Percentiles rank a stretch among this genome's conserved stretches.
Conservation (phyloP, 2,329 filamentous ascomycete species). For the Ilyonectria robusta region DNA sequence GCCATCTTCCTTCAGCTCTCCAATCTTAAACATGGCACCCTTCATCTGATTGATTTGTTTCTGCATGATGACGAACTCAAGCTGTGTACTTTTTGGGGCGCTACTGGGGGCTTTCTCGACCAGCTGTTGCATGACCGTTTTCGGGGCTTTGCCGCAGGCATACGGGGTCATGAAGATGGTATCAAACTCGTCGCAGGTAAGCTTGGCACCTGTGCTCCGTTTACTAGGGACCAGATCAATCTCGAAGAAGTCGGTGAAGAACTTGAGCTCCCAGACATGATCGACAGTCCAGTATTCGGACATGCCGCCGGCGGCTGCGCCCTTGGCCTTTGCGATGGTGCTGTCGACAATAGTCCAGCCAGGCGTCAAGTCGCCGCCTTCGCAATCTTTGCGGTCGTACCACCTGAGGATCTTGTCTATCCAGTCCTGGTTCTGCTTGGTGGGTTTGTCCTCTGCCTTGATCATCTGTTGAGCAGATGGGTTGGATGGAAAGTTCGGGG, state of each 20-base stretch:
- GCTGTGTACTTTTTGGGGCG: neutral
- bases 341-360: conserved; percentile 8
- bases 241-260: conserved; percentile 25
- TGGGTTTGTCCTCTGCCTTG: conserved; percentile 1
- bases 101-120: neutral
- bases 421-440: neutral
- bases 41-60: conserved; percentile 21
- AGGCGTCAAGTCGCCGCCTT: neutral
- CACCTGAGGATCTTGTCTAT: conserved; percentile 7
- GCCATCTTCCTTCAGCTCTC: neutral
- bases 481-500: conserved; percentile 18
- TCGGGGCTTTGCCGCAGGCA: neutral
- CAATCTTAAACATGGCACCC: conserved; percentile 25
- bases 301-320: neutral
- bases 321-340: neutral
- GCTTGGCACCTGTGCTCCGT: neutral
- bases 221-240: neutral
- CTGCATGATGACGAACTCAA: conserved; percentile 22
- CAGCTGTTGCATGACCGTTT: neutral
- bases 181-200: conserved; percentile 25
- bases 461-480: neutral
- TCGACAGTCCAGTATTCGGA: conserved; percentile 17
- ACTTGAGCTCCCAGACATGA: conserved; percentile 28
- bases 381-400: conserved; percentile 11
- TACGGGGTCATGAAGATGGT: conserved; percentile 4